Evolutionary conservation across 1,284 basidiomycete genomes (phyloP).

Genomic region (Ganoderma meredithae): DNA sequence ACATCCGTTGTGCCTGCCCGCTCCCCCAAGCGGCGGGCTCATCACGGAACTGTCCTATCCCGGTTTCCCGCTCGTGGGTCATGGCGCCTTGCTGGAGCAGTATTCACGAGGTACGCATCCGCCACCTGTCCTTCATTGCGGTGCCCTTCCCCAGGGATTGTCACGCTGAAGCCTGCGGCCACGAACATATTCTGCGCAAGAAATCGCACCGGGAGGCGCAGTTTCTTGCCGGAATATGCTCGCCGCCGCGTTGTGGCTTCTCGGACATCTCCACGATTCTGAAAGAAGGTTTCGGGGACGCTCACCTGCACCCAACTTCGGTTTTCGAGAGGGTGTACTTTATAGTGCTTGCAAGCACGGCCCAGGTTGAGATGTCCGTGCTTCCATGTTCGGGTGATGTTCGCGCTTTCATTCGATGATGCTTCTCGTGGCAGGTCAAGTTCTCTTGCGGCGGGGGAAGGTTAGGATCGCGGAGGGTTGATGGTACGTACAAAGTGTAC

Average conservation of each 20-base stretch:
- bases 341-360: background rate
- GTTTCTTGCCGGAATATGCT: constrained; percentile 39
- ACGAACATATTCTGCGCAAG: constrained; percentile 42
- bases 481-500: background rate
- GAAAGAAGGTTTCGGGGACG: background rate
- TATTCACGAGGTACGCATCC: background rate
- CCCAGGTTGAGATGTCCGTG: background rate
- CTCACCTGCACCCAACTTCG: background rate
- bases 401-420: background rate
- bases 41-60: background rate
- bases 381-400: background rate
- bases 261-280: background rate
- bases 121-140: too few species aligned
- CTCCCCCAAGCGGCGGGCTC: background rate
- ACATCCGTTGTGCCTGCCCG: background rate
- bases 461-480: background rate
- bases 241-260: constrained; percentile 13
- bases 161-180: constrained; percentile 16
- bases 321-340: background rate
- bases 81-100: background rate
- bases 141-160: background rate
- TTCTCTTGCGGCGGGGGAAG: background rate
- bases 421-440: background rate
- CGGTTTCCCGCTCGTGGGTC: background rate
- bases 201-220: constrained; percentile 34